phyloP scores from a whole-genome alignment of 768 basidiomycete genomes.

The Tylopilus subfusipes region DNA sequence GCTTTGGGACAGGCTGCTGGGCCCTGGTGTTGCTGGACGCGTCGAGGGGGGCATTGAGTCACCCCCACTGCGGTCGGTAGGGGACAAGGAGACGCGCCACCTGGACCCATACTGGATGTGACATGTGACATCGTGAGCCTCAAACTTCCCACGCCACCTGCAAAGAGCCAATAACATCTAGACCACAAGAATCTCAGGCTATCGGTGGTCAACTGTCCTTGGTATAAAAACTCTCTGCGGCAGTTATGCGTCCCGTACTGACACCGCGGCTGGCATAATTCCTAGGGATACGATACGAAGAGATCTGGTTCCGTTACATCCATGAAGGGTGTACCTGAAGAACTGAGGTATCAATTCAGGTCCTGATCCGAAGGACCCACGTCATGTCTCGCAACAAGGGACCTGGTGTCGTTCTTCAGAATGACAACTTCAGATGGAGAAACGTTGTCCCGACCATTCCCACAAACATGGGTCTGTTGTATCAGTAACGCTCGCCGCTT shows the following conservation, averaged over 20 bases:
- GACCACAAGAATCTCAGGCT: too few species aligned
- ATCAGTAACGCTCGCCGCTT: not conserved
- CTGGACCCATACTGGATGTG: not conserved
- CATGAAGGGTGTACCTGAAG: not conserved
- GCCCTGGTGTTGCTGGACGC: slow-evolving; percentile 16
- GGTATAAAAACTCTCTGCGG: too few species aligned
- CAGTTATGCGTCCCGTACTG: too few species aligned
- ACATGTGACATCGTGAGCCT: too few species aligned
- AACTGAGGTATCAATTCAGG: not conserved
- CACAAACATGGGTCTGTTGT: too few species aligned
- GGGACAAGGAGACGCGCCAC: slow-evolving; percentile 1
- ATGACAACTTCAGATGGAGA: too few species aligned
- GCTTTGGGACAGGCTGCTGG: not conserved
- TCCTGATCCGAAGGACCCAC: not conserved
- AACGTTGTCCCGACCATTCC: too few species aligned
- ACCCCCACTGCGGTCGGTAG: not conserved
- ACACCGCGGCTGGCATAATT: too few species aligned
- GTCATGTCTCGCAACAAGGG: not conserved
- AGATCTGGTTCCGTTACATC: too few species aligned
- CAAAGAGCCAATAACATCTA: too few species aligned
- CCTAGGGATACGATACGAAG: too few species aligned
- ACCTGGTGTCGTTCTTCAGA: not conserved
- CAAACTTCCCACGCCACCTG: slow-evolving; percentile 26
- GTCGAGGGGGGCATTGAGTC: slow-evolving; percentile 26
- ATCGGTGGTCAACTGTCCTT: too few species aligned